Evolutionary conservation across 306 rosid species (phyloP), one percentile per base, ranked within the genome.

Genomic region (Sicyos baderoa): DNA sequence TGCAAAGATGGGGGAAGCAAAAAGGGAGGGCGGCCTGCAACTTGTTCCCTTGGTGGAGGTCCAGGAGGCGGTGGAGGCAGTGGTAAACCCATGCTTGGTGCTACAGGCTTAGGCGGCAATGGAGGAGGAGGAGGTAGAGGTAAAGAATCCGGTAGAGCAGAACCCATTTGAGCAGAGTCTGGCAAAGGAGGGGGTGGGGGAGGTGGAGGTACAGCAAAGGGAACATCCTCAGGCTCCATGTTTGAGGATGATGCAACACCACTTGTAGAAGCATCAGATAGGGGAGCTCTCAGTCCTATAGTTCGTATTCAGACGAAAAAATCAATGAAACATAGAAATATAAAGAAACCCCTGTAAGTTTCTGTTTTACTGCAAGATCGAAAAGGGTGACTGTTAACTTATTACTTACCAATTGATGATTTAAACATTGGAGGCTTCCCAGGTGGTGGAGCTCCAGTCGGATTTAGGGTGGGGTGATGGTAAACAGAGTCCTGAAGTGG

Each of bases 21-120:
- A 10, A 84, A 93, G 47, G 80, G 48, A 76, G 83, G 64, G 69
- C 11, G 91, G 70, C 77, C 84, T 50, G 82, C 80, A 79, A 82
- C 78, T 80, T 78, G 87, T 23, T 90, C 95, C 67, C 82, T 90
- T 14, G 95, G 91, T 77, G 95, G 85, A 61, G 93, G 91, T 23
- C 99, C 99, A 53, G 99, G 97, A 75, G 99, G 99, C 40, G 99
- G 97, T 60, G 98, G 98, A 0, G 99, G 97, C 80, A 91, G 79
- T 68, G 91, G 90, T n/a, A 86, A 68, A 44, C 84, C 76, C 52
- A 84, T 76, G 76, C 74, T 84, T 71, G 79, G 57, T 75, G 77
- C 54, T 61, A 87, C 79, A 67, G 97, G 96, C 70, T 77, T 86
- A 42, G 90, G 95, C 10, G 99, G 99, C 88, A 94, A 82, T 14